Evolutionary conservation across 108 stramenopile species (phyloP).

Genomic region (Pseudonitzschia delicatissima): DNA sequence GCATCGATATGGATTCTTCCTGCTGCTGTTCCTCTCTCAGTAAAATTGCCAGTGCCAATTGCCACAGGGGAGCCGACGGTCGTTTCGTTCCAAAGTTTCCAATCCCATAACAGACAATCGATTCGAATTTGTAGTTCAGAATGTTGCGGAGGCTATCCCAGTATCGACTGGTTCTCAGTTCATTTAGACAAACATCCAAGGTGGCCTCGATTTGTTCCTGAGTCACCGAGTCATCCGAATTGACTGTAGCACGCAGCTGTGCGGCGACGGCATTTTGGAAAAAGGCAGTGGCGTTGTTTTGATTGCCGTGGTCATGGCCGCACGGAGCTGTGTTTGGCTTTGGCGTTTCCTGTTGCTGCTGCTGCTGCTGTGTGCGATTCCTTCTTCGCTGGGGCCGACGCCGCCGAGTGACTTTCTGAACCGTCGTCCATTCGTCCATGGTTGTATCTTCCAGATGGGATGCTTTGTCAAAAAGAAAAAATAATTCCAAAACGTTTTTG

Average conservation of each 20-base stretch:
- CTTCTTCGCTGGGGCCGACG: slow-evolving; percentile 8
- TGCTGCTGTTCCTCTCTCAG: not conserved
- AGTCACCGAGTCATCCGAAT: not conserved
- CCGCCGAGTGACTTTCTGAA: slow-evolving; percentile 1
- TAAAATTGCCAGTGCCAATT: slow-evolving; percentile 30
- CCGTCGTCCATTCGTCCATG: not conserved
- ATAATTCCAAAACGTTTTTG: no score
- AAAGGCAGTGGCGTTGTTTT: not conserved
- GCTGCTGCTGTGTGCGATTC: not conserved
- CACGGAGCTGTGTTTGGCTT: not conserved
- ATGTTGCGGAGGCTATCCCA: not conserved
- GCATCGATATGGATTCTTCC: not conserved
- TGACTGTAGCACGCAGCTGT: not conserved
- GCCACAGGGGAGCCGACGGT: slow-evolving; percentile 40
- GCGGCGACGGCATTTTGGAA: not conserved
- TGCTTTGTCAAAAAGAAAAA: no score
- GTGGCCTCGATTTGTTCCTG: not conserved
- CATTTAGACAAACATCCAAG: not conserved
- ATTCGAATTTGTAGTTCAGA: not conserved
- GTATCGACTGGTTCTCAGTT: not conserved
- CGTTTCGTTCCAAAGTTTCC: slow-evolving; percentile 39
- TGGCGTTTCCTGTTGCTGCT: no score
- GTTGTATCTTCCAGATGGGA: no score
- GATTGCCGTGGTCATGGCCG: not conserved
- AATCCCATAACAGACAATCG: slow-evolving; percentile 51